These are phyloP conservation scores for Sugiyamaella chiloensis DNA, from an alignment of 805 yeast species.

Conservation along the genomic window DNA sequence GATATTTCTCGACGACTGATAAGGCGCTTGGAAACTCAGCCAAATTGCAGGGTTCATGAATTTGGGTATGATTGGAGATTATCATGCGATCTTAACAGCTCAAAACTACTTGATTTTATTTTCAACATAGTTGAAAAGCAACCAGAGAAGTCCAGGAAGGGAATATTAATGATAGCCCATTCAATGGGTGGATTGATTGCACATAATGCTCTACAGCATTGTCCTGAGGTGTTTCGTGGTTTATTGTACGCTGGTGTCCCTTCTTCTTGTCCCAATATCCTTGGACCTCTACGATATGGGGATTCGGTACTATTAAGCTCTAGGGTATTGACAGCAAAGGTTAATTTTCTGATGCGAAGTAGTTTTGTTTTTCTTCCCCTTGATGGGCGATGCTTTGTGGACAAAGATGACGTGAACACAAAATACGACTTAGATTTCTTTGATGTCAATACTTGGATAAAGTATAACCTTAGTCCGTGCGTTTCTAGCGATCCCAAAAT, in stretches of 20 bases:
- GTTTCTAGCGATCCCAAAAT: conserved; percentile 39
- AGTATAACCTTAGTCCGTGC: conserved; percentile 70
- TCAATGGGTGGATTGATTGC: conserved; percentile 93
- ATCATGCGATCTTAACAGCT: conserved; percentile 54
- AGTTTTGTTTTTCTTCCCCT: conserved; percentile 75
- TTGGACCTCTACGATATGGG: conserved; percentile 82
- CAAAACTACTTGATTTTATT: conserved; percentile 50
- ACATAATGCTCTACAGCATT: conserved; percentile 68
- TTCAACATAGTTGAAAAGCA: conserved; percentile 34
- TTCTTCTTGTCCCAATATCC: conserved; percentile 73
- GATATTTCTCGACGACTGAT: conserved; percentile 68
- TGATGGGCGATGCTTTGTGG: conserved; percentile 69
- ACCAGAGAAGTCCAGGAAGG: conserved; percentile 40
- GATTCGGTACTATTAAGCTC: conserved; percentile 76
- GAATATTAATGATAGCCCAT: conserved; percentile 74
- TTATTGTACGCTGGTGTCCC: conserved; percentile 82
- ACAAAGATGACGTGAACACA: conserved; percentile 37
- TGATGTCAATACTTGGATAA: conserved; percentile 76
- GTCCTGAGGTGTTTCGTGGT: conserved; percentile 69
- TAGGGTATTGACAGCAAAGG: conserved; percentile 71
- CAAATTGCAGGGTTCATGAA: conserved; percentile 59
- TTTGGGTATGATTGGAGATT: conserved; percentile 96
- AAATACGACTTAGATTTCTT: conserved; percentile 60
- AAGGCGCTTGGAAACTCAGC: conserved; percentile 43
- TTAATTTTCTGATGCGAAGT: conserved; percentile 85